Percentiles rank a stretch among this genome's conserved stretches.
Evolutionary conservation across 2,329 filamentous ascomycete species (phyloP).

Genomic region (Aureobasidium sp.): DNA sequence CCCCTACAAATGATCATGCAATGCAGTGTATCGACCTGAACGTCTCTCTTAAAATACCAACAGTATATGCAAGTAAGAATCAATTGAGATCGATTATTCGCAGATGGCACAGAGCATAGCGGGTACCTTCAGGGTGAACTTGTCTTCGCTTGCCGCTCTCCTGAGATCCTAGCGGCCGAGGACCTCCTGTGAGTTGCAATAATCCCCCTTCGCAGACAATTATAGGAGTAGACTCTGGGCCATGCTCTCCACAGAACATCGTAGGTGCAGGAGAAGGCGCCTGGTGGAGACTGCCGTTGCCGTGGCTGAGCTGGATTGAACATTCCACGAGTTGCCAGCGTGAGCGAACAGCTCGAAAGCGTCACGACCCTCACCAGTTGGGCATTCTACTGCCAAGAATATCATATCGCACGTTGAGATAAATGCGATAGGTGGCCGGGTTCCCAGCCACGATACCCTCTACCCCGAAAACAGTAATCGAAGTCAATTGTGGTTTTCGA

Average conservation of each 20-base stretch:
- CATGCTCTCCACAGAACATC: constrained; percentile 5
- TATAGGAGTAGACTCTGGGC: constrained; percentile 8
- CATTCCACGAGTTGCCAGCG: constrained; percentile 5
- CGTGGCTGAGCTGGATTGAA: constrained; percentile 11
- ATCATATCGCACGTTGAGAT: constrained; percentile 15
- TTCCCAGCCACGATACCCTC: constrained; percentile 5
- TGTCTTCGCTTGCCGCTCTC: constrained; percentile 1
- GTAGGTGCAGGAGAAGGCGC: constrained; percentile 14
- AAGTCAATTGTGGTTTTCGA: background rate
- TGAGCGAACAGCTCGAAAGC: background rate
- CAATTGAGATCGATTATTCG: background rate
- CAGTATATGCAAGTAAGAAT: background rate
- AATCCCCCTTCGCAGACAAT: constrained; percentile 4
- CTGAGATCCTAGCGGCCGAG: constrained; percentile 9
- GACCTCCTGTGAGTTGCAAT: background rate
- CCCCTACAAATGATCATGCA: background rate
- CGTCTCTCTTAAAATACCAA: background rate
- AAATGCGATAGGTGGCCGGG: constrained; percentile 10
- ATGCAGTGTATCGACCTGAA: background rate
- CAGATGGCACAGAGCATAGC: background rate
- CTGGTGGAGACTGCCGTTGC: constrained; percentile 8
- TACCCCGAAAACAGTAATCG: constrained; percentile 7
- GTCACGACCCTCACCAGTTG: constrained; percentile 2
- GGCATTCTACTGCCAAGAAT: constrained; percentile 7
- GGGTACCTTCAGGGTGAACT: constrained; percentile 3